Evolutionary conservation across 176 grass and related monocot species (phyloP), one percentile per base, ranked within the genome.

Genomic region (Aegilops tauschii): DNA sequence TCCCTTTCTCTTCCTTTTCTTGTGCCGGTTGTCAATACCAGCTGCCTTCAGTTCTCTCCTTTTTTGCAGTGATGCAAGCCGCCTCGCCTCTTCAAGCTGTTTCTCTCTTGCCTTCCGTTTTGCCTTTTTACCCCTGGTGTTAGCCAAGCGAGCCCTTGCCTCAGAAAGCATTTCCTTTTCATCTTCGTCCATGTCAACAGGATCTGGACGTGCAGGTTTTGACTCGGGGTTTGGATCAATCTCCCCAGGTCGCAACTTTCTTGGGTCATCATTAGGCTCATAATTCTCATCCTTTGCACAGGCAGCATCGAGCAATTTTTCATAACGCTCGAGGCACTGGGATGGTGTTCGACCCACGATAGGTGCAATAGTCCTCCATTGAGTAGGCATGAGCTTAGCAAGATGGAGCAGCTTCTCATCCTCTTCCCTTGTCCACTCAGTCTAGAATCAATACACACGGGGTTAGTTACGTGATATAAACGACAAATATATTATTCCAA

Each of bases 121-220:
- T n/a, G 95, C 95, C 54, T 98, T 98, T 92, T 98, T 98, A 32
- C 95, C 95, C 52, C 95, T 89, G 29, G 95, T 98, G 80, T 98
- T 98, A 84, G 93, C 95, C 73, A 98, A 89, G 6, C 93, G 91
- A 80, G 95, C 95, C 77, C 95, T 87, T n/a, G 95, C 95, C 84
- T 98, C 95, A 9, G 95, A 98, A 49, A 95, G 95, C 95, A 98
- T 95, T 84, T 98, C 95, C 84, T 98, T 98, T 87, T 98, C 95
- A 83, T 98, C 93, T 82, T 95, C 95, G 7, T 98, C 95, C 95
- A 98, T 98, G 64, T 98, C 93, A 59, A 98, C 95, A 77, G 95
- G 95, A 87, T 98, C 95, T 77, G 95, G 95, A 11, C 95, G 89
- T 67, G 95, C 93, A 72, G 95, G 95, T 80, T 98, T 98, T 13